Conservation (phyloP, 768 basidiomycete species). For the Agrocybe pediades region DNA sequence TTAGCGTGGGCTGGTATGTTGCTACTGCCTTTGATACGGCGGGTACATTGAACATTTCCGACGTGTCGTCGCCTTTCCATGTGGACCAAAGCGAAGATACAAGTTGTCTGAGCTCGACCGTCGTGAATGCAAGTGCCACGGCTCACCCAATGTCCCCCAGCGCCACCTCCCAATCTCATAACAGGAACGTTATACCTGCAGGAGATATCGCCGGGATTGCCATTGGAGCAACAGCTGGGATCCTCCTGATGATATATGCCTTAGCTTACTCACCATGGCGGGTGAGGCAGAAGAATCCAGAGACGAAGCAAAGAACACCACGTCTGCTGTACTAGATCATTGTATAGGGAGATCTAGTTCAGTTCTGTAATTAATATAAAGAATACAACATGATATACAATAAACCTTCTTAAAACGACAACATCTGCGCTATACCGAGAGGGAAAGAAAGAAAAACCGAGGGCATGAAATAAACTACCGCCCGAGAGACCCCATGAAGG, state of each 20-base stretch:
- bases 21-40: constrained; percentile 24
- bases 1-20: constrained; percentile 34
- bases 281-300: constrained; percentile 23
- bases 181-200: constrained; percentile 5
- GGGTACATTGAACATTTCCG: constrained; percentile 14
- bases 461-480: constrained; percentile 33
- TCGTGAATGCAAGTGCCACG: neutral
- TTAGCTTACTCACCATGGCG: constrained; percentile 26
- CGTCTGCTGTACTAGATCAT: constrained; percentile 11
- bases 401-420: constrained; percentile 12
- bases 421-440: constrained; percentile 3
- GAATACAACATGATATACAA: constrained; percentile 8
- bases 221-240: constrained; percentile 21
- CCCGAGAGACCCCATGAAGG: constrained; percentile 86
- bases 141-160: neutral
- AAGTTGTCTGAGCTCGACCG: constrained; percentile 17
- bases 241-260: constrained; percentile 18
- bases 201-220: constrained; percentile 23
- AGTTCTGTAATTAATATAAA: constrained; percentile 21
- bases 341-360: neutral
- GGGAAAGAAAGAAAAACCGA: constrained; percentile 24
- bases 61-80: constrained; percentile 30
- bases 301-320: constrained; percentile 3
- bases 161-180: neutral
- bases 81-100: constrained; percentile 24